Evolutionary conservation across 768 basidiomycete species (phyloP), one percentile per base, ranked within the genome.

Genomic region (Xerocomellus intermedius): DNA sequence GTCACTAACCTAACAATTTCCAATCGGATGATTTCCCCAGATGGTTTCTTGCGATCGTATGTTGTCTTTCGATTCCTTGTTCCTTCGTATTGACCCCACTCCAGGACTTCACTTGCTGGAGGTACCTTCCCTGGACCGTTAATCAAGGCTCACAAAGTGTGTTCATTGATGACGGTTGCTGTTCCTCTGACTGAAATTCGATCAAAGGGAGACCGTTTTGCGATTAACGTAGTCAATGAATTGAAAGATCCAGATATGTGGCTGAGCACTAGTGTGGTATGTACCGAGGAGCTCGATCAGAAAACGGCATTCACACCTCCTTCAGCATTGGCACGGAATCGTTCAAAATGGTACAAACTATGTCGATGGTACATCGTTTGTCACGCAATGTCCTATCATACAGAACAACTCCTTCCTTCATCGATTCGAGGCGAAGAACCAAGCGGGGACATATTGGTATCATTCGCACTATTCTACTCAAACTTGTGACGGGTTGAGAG

Each of bases 281-380:
- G 66, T 59, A 16, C 32, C 10, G 3, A 35, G 8, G n/a, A 33
- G 8, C 30, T 33, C 5, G 8, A 30, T 43, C 16, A 12, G 36
- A 16, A n/a, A 16, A 3, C 2, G n/a, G n/a, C 7, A 12, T 28
- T 59, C 24, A 59, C 26, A 24, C 19, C 8, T 30, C 9, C 47
- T 43, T 17, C 28, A 83, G 82, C 81, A 83, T 59, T 83, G 80
- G 81, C 82, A 83, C 56, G 81, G 82, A 12, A 55, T 83, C 36
- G 72, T 74, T 56, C 82, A 83, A 57, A 65, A 73, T 3, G 63
- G 67, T 2, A 74, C 76, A 24, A 78, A 73, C 56, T 75, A 69
- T 61, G 75, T 66, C 0, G 82, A 83, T 53, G 82, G 82, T 3
- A 61, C 70, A 9, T 70, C 73, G 6, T 73, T 69, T 45, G 67